Evolutionary conservation across 352 stramenopile species (phyloP).

Genomic region (Globisporangium camurandrum): DNA sequence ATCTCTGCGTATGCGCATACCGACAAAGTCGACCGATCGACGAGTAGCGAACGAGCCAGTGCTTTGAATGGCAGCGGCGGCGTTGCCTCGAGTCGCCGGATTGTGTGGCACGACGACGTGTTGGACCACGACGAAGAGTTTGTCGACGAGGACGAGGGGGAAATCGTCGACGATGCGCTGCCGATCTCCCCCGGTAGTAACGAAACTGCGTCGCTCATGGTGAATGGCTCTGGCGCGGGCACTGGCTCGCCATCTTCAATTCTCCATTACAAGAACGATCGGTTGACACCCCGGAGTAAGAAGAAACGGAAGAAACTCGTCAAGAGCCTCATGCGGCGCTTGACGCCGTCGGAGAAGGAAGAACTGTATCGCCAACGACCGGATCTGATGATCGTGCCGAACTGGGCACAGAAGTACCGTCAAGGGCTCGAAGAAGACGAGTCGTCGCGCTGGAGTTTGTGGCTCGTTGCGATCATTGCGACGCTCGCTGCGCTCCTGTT

Average conservation of each 20-base stretch:
- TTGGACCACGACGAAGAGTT: conserved; percentile 76
- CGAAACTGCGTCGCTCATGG: conserved; percentile 54
- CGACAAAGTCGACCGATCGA: conserved; percentile 28
- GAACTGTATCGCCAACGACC: conserved; percentile 74
- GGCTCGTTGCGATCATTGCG: conserved; percentile 69
- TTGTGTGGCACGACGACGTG: conserved; percentile 72
- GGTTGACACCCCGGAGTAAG: conserved; percentile 52
- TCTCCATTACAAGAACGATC: conserved; percentile 53
- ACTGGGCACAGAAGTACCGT: conserved; percentile 85
- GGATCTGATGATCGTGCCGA: conserved; percentile 83
- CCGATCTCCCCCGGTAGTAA: conserved; percentile 6
- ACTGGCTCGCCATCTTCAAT: conserved; percentile 35
- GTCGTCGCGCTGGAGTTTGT: conserved; percentile 64
- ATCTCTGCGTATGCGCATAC: conserved; percentile 69
- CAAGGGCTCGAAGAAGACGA: conserved; percentile 72
- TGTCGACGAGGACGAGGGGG: conserved; percentile 39
- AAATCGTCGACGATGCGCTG: neutral
- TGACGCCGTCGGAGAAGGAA: conserved; percentile 78
- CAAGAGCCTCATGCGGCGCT: conserved; percentile 66
- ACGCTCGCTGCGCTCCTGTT: conserved; percentile 62
- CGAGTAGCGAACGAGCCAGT: too few relatives aligned
- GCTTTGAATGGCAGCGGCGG: too few relatives aligned
- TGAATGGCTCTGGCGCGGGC: conserved; percentile 7
- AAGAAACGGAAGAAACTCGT: conserved; percentile 82
- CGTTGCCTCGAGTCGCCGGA: too few relatives aligned